Conservation (phyloP, 495 filamentous ascomycete genomes). For the Podospora didyma region DNA sequence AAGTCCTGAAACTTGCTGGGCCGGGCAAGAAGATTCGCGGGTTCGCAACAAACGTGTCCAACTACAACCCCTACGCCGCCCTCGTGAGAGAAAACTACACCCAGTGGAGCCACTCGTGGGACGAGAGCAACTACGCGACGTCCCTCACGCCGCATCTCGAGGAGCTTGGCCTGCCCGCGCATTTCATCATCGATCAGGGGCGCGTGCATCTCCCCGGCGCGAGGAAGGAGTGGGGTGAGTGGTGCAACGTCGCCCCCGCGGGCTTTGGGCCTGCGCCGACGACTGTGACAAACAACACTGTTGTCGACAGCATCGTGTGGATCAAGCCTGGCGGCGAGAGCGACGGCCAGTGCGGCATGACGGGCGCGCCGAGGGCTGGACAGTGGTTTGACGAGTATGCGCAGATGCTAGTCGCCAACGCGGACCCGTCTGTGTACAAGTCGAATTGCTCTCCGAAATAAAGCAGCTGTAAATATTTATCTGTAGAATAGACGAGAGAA, state of each 20-base stretch:
- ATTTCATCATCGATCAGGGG: conserved; percentile 55
- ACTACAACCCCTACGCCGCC: conserved; percentile 64
- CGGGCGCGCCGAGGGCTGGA: conserved; percentile 62
- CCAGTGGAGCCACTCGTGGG: conserved; percentile 43
- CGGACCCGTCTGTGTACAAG: too few species aligned
- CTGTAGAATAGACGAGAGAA: too few species aligned
- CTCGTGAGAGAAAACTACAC: conserved; percentile 40
- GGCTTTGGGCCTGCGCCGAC: conserved; percentile 65
- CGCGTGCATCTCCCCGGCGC: conserved; percentile 49
- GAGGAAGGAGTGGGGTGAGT: conserved; percentile 63
- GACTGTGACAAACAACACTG: conserved; percentile 53
- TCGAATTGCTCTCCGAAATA: too few species aligned
- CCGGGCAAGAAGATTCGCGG: conserved; percentile 50
- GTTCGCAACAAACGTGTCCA: conserved; percentile 71
- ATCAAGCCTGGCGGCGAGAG: conserved; percentile 74
- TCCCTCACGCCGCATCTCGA: conserved; percentile 57
- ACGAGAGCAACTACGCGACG: conserved; percentile 65
- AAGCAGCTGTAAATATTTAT: too few species aligned
- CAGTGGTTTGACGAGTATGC: conserved; percentile 72
- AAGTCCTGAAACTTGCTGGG: conserved; percentile 56
- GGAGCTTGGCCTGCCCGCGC: conserved; percentile 54
- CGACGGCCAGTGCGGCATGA: conserved; percentile 63
- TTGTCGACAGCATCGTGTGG: conserved; percentile 74
- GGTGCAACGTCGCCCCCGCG: conserved; percentile 66
- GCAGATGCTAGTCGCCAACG: conserved; percentile 48